Evolutionary conservation across 2,329 filamentous ascomycete species (phyloP).

Genomic region (Paecilomyces formosus): DNA sequence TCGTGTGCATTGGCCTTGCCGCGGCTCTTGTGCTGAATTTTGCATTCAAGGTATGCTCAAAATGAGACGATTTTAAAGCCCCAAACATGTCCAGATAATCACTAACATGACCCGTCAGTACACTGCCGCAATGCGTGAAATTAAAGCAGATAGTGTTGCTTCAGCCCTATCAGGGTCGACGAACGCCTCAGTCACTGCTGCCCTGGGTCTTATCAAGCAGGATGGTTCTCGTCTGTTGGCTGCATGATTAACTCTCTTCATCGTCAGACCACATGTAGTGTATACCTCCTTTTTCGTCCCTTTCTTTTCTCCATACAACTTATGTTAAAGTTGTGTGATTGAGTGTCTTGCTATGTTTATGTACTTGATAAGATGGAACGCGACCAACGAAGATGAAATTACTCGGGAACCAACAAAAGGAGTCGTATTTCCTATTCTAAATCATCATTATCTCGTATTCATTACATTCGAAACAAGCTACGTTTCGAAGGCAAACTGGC

Average conservation of each 20-base stretch:
- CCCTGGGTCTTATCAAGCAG: slow-evolving; percentile 13
- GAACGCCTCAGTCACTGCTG: slow-evolving; percentile 9
- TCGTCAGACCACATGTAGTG: neutral
- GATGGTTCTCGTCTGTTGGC: slow-evolving; percentile 12
- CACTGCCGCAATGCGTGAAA: slow-evolving; percentile 10
- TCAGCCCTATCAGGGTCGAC: slow-evolving; percentile 1
- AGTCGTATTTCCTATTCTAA: too few relatives aligned
- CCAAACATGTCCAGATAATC: neutral
- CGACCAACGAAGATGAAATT: neutral
- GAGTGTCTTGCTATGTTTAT: neutral
- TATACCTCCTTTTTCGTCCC: neutral
- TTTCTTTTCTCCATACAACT: neutral
- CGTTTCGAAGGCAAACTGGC: too few relatives aligned
- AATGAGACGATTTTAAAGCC: neutral
- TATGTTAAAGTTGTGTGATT: neutral
- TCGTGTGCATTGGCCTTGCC: slow-evolving; percentile 73
- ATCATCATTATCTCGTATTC: too few relatives aligned
- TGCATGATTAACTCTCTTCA: neutral
- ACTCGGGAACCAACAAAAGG: too few relatives aligned
- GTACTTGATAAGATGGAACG: neutral
- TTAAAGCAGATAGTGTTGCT: neutral
- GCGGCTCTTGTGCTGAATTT: slow-evolving; percentile 80
- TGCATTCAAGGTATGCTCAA: slow-evolving; percentile 56
- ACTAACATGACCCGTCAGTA: slow-evolving; percentile 19
- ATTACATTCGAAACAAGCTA: too few relatives aligned